These are phyloP conservation scores for Claviceps africana DNA, from an alignment of 2,329 filamentous ascomycete species.

Conservation along the genomic window DNA sequence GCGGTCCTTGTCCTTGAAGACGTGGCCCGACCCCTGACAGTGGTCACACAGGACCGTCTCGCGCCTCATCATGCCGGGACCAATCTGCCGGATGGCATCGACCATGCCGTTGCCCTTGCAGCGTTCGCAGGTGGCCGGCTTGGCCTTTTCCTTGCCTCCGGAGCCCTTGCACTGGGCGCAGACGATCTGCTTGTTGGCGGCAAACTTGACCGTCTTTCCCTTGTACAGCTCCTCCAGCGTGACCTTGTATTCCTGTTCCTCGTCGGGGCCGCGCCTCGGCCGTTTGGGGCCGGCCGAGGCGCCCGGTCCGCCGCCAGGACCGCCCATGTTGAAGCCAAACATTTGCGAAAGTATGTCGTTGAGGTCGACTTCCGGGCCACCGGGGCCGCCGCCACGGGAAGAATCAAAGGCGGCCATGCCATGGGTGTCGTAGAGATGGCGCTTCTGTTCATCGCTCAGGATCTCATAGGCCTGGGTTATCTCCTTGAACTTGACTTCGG, in stretches of 20 bases:
- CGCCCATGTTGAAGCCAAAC: constrained; percentile 65
- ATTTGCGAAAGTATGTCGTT: constrained; percentile 90
- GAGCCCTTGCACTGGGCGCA: constrained; percentile 78
- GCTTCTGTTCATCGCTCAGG: constrained; percentile 87
- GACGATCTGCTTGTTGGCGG: constrained; percentile 84
- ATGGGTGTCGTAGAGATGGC: constrained; percentile 79
- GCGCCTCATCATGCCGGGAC: constrained; percentile 73
- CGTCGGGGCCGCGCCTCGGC: constrained; percentile 61
- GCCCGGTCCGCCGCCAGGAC: constrained; percentile 17
- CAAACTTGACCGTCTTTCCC: constrained; percentile 94
- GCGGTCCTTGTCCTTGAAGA: constrained; percentile 90
- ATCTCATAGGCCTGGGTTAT: constrained; percentile 96
- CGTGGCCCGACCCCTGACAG: constrained; percentile 72
- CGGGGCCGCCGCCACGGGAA: constrained; percentile 49
- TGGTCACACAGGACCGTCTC: constrained; percentile 67
- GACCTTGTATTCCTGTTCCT: constrained; percentile 84
- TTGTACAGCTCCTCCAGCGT: constrained; percentile 93
- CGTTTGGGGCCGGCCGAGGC: constrained; percentile 41
- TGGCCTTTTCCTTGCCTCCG: constrained; percentile 85
- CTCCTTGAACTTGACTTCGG: constrained; percentile 84
- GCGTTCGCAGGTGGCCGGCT: constrained; percentile 65
- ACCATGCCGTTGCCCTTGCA: constrained; percentile 72
- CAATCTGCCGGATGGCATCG: constrained; percentile 67
- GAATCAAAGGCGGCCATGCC: constrained; percentile 94
- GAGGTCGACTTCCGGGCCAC: constrained; percentile 62